These are phyloP conservation scores for Brassica cretica DNA, from an alignment of 345 rosid species.

Conservation along the genomic window DNA sequence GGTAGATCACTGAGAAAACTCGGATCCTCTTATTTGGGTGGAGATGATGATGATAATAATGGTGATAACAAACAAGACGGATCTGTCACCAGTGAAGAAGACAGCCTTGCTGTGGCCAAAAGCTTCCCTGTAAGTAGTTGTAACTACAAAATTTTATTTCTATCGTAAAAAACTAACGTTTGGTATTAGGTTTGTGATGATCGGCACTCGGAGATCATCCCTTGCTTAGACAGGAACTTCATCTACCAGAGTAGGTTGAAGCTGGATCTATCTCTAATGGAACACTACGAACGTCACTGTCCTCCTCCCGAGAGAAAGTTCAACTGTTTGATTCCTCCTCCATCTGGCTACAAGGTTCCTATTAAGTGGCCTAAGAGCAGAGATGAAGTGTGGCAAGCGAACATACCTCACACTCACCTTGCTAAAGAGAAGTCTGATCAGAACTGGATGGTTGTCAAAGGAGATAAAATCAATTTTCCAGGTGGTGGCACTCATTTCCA, in stretches of 20 bases:
- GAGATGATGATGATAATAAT: conserved; percentile 61
- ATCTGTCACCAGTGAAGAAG: conserved; percentile 45
- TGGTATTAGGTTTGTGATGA: conserved; percentile 85
- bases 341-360: conserved; percentile 96
- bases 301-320: conserved; percentile 89
- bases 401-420: conserved; percentile 98
- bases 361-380: conserved; percentile 99
- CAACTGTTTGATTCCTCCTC: conserved; percentile 98
- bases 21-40: conserved; percentile 61
- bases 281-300: conserved; percentile 97
- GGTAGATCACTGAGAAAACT: conserved; percentile 68
- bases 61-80: conserved; percentile 56
- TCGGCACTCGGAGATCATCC: conserved; percentile 90
- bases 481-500: conserved; percentile 99
- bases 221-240: conserved; percentile 86
- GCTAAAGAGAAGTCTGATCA: conserved; percentile 98
- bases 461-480: conserved; percentile 87
- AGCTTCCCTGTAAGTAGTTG: conserved; percentile 75
- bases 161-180: background rate
- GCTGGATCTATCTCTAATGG: conserved; percentile 92
- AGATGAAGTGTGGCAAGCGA: conserved; percentile 98
- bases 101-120: conserved; percentile 51
- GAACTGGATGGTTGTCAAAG: conserved; percentile 99
- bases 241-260: conserved; percentile 94
- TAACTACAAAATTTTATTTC: no score